Percentiles rank a stretch among this genome's conserved stretches.
Conservation (phyloP, 169 alveolate genomes). For the Prorocentrum cordatum region DNA sequence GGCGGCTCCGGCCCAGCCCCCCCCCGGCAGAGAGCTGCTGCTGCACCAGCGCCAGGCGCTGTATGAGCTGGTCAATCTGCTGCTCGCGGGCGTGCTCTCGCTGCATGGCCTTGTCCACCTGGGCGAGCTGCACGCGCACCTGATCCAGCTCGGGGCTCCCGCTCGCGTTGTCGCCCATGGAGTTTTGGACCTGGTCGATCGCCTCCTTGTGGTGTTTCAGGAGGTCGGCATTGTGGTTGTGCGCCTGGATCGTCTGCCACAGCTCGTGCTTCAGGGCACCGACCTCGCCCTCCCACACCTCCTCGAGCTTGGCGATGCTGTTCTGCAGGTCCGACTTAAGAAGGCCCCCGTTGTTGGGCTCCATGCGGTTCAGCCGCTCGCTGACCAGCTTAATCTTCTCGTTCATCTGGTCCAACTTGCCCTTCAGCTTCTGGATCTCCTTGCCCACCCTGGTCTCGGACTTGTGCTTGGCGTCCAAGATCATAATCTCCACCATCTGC, state of each 20-base stretch:
- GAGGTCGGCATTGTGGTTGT: constrained; percentile 10
- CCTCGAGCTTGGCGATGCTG: constrained; percentile 5
- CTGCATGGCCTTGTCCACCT: neutral
- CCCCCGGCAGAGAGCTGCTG: no score
- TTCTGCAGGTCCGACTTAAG: neutral
- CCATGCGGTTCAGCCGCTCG: neutral
- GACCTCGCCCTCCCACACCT: constrained; percentile 12
- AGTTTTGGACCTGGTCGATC: neutral
- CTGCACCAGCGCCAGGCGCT: neutral
- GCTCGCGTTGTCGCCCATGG: neutral
- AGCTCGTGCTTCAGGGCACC: constrained; percentile 7
- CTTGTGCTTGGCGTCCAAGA: neutral
- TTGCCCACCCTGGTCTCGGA: constrained; percentile 16
- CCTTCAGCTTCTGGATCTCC: constrained; percentile 14
- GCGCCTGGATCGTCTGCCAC: constrained; percentile 13
- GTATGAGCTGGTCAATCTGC: neutral
- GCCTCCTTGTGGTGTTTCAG: constrained; percentile 6
- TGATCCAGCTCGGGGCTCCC: neutral
- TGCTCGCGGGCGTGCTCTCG: neutral
- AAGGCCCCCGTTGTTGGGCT: neutral
- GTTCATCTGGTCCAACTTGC: neutral
- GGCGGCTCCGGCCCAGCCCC: no score
- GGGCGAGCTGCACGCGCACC: neutral
- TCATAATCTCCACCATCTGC: no score
- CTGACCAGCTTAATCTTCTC: constrained; percentile 17